These are phyloP conservation scores for Colletotrichum sp. DNA, from an alignment of 2,329 filamentous ascomycete genomes.

Conservation along the genomic window DNA sequence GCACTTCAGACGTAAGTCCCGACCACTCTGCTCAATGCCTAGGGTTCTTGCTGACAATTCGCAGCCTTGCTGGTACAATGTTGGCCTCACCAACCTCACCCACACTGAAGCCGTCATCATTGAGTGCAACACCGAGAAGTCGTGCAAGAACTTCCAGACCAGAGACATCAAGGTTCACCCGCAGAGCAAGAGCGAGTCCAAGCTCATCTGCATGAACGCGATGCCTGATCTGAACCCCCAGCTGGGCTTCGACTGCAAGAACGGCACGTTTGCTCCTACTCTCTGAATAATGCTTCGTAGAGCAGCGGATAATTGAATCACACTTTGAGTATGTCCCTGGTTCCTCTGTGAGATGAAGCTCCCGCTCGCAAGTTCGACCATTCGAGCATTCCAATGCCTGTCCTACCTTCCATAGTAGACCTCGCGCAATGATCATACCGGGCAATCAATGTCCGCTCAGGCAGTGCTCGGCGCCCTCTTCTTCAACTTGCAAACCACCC, in stretches of 20 bases:
- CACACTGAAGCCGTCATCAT: constrained; percentile 46
- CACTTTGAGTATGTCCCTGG: accelerated
- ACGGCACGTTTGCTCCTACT: constrained; percentile 28
- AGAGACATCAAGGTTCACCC: constrained; percentile 36
- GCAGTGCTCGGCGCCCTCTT: not conserved
- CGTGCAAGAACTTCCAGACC: constrained; percentile 38
- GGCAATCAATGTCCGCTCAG: not conserved
- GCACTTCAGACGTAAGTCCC: constrained; percentile 33
- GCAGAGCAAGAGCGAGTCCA: constrained; percentile 29
- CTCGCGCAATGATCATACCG: not conserved
- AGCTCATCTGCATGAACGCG: constrained; percentile 39
- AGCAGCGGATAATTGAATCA: not conserved
- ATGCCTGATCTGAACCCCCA: constrained; percentile 34
- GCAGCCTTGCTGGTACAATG: constrained; percentile 47
- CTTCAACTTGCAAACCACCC: constrained; percentile 24
- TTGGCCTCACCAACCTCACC: constrained; percentile 37
- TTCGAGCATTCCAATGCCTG: too few species aligned
- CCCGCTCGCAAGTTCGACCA: not conserved
- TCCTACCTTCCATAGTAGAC: not conserved
- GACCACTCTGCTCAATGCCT: not conserved
- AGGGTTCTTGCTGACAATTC: not conserved
- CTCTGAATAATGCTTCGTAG: not conserved
- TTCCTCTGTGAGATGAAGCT: not conserved
- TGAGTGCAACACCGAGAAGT: constrained; percentile 43
- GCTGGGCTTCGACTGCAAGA: constrained; percentile 36